Evolutionary conservation across 169 alveolate species (phyloP).

Genomic region (Plasmodium vinckei): DNA sequence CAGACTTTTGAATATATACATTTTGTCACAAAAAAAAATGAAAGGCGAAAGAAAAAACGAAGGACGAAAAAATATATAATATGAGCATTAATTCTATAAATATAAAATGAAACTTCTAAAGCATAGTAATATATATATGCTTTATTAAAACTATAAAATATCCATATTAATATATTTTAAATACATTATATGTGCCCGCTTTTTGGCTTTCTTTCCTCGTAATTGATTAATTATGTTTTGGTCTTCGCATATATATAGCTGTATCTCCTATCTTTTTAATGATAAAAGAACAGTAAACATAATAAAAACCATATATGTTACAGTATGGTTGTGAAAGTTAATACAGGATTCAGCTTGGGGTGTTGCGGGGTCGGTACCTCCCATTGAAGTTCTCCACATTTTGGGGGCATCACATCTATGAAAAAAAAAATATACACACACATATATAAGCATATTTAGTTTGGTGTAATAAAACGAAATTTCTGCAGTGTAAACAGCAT

Average conservation of each 20-base stretch:
- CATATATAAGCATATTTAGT: too few species aligned
- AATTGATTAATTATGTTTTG: slow-evolving; percentile 50
- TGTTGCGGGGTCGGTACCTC: slow-evolving; percentile 91
- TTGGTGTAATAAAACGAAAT: too few species aligned
- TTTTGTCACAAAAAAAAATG: slow-evolving; percentile 14
- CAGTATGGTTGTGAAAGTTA: slow-evolving; percentile 90
- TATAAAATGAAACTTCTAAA: background rate
- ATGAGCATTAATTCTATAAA: background rate
- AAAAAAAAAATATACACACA: background rate
- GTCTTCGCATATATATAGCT: slow-evolving; percentile 29
- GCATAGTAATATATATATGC: too few species aligned
- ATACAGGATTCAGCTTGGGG: slow-evolving; percentile 89
- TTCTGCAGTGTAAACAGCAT: too few species aligned
- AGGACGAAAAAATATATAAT: background rate
- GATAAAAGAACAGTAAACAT: slow-evolving; percentile 85
- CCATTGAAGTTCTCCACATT: slow-evolving; percentile 87
- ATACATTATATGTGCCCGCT: too few species aligned
- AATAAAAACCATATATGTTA: slow-evolving; percentile 88
- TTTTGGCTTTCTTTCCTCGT: slow-evolving; percentile 7
- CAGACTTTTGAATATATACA: slow-evolving; percentile 21
- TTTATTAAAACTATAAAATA: background rate
- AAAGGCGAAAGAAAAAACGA: slow-evolving; percentile 8
- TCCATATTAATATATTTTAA: background rate
- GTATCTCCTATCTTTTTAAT: slow-evolving; percentile 76
- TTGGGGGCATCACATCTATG: slow-evolving; percentile 87